These are phyloP conservation scores for Fagus sylvatica DNA, from an alignment of 306 rosid species.

Conservation along the genomic window DNA sequence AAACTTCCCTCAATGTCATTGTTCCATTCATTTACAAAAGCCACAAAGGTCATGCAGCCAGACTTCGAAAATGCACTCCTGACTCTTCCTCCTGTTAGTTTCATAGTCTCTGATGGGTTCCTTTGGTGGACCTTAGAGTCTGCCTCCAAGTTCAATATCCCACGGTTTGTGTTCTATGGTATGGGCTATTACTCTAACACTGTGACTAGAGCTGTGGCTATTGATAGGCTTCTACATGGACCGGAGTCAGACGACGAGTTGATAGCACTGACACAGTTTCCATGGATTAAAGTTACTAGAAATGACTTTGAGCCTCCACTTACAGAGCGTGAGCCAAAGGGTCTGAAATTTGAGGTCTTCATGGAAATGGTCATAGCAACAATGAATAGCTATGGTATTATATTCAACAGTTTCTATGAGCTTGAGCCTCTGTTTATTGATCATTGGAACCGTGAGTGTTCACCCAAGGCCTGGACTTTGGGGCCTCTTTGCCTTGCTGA, in stretches of 20 bases:
- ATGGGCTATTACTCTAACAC: neutral
- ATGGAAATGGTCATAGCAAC: neutral
- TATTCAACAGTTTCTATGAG: conserved; percentile 44
- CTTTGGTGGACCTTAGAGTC: conserved; percentile 57
- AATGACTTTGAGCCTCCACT: conserved; percentile 7
- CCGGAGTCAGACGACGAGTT: neutral
- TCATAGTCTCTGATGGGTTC: conserved; percentile 50
- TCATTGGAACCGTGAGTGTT: neutral
- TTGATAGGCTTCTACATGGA: neutral
- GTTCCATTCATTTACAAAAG: conserved; percentile 21
- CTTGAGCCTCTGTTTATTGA: conserved; percentile 41
- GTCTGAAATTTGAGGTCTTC: neutral
- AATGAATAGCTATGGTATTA: conserved; percentile 26
- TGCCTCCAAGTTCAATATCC: conserved; percentile 36
- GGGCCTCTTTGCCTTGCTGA: conserved; percentile 44
- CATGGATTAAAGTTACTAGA: conserved; percentile 33
- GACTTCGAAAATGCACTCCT: conserved; percentile 37
- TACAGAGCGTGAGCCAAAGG: neutral
- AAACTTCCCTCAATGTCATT: conserved; percentile 34
- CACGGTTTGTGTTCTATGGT: conserved; percentile 33
- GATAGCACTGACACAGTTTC: conserved; percentile 27
- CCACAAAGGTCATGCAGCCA: conserved; percentile 35
- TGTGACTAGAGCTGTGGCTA: neutral
- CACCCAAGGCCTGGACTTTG: conserved; percentile 20
- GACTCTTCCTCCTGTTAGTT: conserved; percentile 29